These are phyloP conservation scores for Neurospora sp. DNA, from an alignment of 495 filamentous ascomycete genomes.

Conservation along the genomic window DNA sequence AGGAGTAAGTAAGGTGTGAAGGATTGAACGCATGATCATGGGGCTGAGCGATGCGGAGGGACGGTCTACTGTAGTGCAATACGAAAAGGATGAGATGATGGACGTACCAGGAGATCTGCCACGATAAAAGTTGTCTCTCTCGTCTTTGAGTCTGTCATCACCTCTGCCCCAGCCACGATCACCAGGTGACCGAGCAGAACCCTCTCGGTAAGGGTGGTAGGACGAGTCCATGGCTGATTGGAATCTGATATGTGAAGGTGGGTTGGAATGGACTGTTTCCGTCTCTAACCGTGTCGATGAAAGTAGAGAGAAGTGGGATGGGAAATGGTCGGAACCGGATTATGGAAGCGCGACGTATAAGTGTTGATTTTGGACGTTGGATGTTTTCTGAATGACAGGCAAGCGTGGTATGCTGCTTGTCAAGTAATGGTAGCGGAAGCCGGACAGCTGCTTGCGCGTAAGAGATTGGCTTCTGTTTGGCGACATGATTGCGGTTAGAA, in stretches of 20 bases:
- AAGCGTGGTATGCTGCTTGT: conserved; percentile 15
- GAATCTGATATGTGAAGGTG: conserved; percentile 2
- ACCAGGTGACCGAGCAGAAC: conserved; percentile 37
- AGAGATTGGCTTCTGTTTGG: conserved; percentile 34
- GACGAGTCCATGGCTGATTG: conserved; percentile 34
- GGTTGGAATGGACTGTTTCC: conserved; percentile 1
- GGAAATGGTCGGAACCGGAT: neutral
- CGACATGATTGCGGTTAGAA: conserved; percentile 44
- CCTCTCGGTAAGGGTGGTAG: conserved; percentile 28
- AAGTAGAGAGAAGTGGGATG: neutral
- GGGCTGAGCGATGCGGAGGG: neutral
- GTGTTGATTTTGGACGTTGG: neutral
- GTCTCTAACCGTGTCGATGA: neutral
- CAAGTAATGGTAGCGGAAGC: conserved; percentile 16
- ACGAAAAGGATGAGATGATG: conserved; percentile 5
- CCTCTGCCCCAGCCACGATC: conserved; percentile 41
- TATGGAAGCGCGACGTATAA: neutral
- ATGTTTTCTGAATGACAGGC: neutral
- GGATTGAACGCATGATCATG: neutral
- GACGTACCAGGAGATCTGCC: conserved; percentile 47
- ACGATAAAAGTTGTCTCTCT: conserved; percentile 44
- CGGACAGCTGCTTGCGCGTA: conserved; percentile 14
- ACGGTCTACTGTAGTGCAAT: neutral
- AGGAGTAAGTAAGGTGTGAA: conserved; percentile 5
- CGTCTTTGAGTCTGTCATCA: conserved; percentile 41